phyloP scores from a whole-genome alignment of 208 protist genomes.

The Acanthamoeba polyphaga region DNA sequence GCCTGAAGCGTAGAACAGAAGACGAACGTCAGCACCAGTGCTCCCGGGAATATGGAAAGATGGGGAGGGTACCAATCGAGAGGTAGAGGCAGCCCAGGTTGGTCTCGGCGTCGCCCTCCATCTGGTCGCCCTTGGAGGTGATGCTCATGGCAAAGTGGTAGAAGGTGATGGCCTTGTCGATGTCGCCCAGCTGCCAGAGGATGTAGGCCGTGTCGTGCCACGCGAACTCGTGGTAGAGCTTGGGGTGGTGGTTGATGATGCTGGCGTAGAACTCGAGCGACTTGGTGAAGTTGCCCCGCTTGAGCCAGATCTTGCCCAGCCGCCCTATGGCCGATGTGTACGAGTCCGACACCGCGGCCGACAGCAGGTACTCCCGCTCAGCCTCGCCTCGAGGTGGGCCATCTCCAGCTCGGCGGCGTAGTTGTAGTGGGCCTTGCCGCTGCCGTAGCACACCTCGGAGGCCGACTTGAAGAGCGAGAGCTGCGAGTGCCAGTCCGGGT shows the following conservation, averaged over 20 bases:
- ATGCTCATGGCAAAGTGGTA: background rate
- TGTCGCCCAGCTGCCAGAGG: conserved; percentile 20
- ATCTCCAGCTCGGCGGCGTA: conserved; percentile 61
- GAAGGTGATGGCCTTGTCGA: conserved; percentile 1
- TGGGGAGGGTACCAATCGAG: background rate
- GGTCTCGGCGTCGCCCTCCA: conserved; percentile 40
- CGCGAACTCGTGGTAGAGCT: conserved; percentile 41
- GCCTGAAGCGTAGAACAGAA: background rate
- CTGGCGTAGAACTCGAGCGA: background rate
- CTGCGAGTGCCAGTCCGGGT: conserved; percentile 58
- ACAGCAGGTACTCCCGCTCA: background rate
- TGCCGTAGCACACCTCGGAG: background rate
- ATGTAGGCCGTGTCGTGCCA: conserved; percentile 43
- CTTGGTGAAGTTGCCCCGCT: conserved; percentile 39
- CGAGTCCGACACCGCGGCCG: background rate
- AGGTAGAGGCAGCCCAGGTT: conserved; percentile 50
- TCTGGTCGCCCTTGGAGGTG: background rate
- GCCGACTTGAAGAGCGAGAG: conserved; percentile 30
- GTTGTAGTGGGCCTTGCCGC: conserved; percentile 57
- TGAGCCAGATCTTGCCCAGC: conserved; percentile 60
- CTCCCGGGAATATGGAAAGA: background rate
- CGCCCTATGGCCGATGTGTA: background rate
- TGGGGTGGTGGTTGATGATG: conserved; percentile 20
- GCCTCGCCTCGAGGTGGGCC: background rate
- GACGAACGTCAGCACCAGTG: background rate